These are phyloP conservation scores for Podaxis sp. DNA, from an alignment of 768 basidiomycete species.

Conservation along the genomic window DNA sequence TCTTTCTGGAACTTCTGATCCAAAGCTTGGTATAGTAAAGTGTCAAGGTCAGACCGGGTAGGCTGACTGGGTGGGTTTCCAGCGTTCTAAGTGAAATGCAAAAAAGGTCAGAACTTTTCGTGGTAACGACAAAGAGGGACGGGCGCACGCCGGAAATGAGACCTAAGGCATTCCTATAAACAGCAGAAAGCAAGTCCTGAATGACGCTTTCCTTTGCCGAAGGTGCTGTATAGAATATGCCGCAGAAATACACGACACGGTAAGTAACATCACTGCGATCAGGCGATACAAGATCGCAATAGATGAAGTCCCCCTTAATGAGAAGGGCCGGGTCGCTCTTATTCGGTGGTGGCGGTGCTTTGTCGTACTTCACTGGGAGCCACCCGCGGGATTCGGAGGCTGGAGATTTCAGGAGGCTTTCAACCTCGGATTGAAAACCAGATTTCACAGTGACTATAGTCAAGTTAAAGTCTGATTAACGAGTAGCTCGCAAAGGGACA, in stretches of 20 bases:
- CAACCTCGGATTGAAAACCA: background rate
- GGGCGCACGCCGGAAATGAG: background rate
- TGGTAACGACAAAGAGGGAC: background rate
- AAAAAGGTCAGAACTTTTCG: background rate
- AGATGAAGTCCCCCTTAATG: background rate
- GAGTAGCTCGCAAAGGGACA: background rate
- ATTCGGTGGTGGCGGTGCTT: background rate
- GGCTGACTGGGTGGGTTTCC: background rate
- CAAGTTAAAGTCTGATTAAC: too few relatives aligned
- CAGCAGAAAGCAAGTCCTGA: background rate
- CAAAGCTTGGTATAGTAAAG: background rate
- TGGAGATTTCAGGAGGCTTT: background rate
- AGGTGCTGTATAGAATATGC: background rate
- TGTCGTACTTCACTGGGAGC: background rate
- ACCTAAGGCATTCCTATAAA: background rate
- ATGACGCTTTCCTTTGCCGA: background rate
- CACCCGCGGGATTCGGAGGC: background rate
- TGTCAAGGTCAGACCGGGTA: background rate
- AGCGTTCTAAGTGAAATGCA: background rate
- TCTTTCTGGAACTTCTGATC: background rate
- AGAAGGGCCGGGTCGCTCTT: background rate
- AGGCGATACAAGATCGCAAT: background rate
- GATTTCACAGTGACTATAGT: background rate
- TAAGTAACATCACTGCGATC: background rate
- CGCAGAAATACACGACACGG: background rate